These are phyloP conservation scores for Rosa chinensis DNA, from an alignment of 306 rosid species.

Conservation along the genomic window DNA sequence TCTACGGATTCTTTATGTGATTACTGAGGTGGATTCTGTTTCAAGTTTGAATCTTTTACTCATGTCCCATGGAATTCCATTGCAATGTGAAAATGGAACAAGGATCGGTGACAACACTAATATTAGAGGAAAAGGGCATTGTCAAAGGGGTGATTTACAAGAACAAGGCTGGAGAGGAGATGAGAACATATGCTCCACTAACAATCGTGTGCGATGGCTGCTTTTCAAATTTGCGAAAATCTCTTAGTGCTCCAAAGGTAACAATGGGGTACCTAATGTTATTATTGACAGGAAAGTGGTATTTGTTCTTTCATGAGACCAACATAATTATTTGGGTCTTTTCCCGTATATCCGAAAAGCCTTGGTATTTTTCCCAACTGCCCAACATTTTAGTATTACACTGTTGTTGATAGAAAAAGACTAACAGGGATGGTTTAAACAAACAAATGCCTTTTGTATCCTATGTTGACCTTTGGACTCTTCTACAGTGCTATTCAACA, in stretches of 20 bases:
- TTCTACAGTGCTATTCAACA: too few species aligned
- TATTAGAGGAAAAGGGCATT: constrained; percentile 11
- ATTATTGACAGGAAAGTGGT: not conserved
- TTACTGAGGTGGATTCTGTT: not conserved
- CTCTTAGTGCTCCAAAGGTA: constrained; percentile 55
- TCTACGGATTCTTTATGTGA: not conserved
- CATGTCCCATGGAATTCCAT: not conserved
- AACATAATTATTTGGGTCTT: too few species aligned
- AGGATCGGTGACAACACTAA: constrained; percentile 22
- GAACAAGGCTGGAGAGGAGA: constrained; percentile 12
- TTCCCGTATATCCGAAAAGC: too few species aligned
- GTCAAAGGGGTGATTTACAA: constrained; percentile 26
- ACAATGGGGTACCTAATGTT: not conserved
- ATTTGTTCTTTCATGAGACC: not conserved
- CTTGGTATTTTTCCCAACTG: too few species aligned
- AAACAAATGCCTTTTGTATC: too few species aligned
- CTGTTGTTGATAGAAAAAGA: too few species aligned
- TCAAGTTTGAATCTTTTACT: not conserved
- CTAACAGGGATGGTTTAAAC: too few species aligned
- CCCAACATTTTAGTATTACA: too few species aligned
- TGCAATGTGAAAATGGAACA: constrained; percentile 20
- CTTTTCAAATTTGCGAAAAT: constrained; percentile 52
- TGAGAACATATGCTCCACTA: constrained; percentile 38
- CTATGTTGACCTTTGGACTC: too few species aligned
- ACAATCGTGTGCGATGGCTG: constrained; percentile 64